A percentile compares a stretch with the other conserved stretches of the same genome.
phyloP scores from a whole-genome alignment of 768 basidiomycete genomes.

The Lentinula guzmanii region DNA sequence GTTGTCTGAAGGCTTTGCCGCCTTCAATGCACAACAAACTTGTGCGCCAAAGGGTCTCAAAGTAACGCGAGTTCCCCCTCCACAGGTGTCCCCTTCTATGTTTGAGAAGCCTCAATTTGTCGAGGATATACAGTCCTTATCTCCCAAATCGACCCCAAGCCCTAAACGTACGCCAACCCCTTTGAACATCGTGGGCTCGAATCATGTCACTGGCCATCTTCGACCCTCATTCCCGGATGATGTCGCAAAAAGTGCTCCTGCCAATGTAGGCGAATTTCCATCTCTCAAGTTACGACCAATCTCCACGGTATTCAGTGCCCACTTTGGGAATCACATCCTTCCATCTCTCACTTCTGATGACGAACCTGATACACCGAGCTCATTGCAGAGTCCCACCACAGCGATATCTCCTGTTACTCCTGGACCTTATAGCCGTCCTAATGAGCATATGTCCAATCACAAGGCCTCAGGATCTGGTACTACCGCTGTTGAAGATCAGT shows the following conservation, averaged over 20 bases:
- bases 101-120: slow-evolving; percentile 17
- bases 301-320: slow-evolving; percentile 68
- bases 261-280: slow-evolving; percentile 56
- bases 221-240: slow-evolving; percentile 10
- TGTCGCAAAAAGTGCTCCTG: slow-evolving; percentile 58
- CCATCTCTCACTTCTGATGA: slow-evolving; percentile 29
- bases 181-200: slow-evolving; percentile 34
- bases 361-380: slow-evolving; percentile 47
- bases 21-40: slow-evolving; percentile 18
- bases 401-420: slow-evolving; percentile 45
- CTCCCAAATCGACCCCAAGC: slow-evolving; percentile 13
- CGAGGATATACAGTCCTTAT: slow-evolving; percentile 5
- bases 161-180: slow-evolving; percentile 32
- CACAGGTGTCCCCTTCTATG: slow-evolving; percentile 31
- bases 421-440: slow-evolving; percentile 17
- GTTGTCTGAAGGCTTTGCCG: slow-evolving; percentile 30
- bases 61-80: slow-evolving; percentile 34
- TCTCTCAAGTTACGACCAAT: slow-evolving; percentile 67
- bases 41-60: slow-evolving; percentile 17
- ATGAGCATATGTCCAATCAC: slow-evolving; percentile 20
- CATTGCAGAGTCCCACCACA: slow-evolving; percentile 31
- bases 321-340: slow-evolving; percentile 51
- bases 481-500: slow-evolving; percentile 31
- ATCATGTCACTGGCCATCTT: slow-evolving; percentile 18
- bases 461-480: slow-evolving; percentile 18